Evolutionary conservation across 805 yeast genomes (phyloP).

Genomic region (Spathaspora arborariae): DNA sequence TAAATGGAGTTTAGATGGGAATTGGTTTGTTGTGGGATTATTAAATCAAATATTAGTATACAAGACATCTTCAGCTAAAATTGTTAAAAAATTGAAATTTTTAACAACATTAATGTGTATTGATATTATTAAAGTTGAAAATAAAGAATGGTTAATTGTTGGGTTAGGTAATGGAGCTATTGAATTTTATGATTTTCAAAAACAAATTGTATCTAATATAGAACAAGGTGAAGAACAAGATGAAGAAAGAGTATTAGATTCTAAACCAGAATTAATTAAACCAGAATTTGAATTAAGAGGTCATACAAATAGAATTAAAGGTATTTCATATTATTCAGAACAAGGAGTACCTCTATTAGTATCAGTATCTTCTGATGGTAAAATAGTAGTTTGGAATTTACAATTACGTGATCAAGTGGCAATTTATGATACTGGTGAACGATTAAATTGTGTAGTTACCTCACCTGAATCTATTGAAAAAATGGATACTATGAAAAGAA

Average conservation of each 20-base stretch:
- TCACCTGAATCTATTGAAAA: slow-evolving; percentile 79
- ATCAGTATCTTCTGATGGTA: slow-evolving; percentile 91
- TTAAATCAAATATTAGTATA: slow-evolving; percentile 62
- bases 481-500: slow-evolving; percentile 61
- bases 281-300: slow-evolving; percentile 67
- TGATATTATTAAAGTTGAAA: slow-evolving; percentile 46
- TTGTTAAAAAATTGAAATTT: slow-evolving; percentile 49
- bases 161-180: slow-evolving; percentile 75
- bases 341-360: slow-evolving; percentile 47
- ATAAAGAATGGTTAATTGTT: slow-evolving; percentile 53
- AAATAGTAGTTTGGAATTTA: slow-evolving; percentile 83
- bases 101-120: slow-evolving; percentile 64
- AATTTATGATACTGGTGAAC: slow-evolving; percentile 84
- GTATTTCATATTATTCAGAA: slow-evolving; percentile 50
- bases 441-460: slow-evolving; percentile 80
- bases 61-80: slow-evolving; percentile 58
- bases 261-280: slow-evolving; percentile 20
- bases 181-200: slow-evolving; percentile 46
- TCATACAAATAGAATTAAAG: slow-evolving; percentile 84
- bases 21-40: slow-evolving; percentile 71
- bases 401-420: slow-evolving; percentile 75
- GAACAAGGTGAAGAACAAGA: slow-evolving; percentile 18
- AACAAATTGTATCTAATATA: slow-evolving; percentile 14
- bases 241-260: slow-evolving; percentile 23
- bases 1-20: slow-evolving; percentile 67